Evolutionary conservation across 2,329 filamentous ascomycete species (phyloP), one percentile per base, ranked within the genome.

Genomic region (Talaromyces sp.): DNA sequence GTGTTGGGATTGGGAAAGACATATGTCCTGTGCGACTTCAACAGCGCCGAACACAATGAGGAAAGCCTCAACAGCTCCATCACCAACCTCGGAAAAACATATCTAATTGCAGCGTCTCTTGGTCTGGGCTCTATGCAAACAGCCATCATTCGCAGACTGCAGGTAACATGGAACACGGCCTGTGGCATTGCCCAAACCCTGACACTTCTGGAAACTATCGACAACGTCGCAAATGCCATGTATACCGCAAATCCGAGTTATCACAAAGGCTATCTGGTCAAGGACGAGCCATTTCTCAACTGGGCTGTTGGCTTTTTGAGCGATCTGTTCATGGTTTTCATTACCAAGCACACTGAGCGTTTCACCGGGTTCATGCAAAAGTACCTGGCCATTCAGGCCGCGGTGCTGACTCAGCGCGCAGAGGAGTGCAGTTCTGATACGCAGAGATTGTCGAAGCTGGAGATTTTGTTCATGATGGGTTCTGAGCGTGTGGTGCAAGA

Each of bases 81-180:
- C 14, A 31, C 21, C 4, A 21, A 32, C 2, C 55, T 61, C 11
- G 50, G 27, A 11, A 46, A 52, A 1, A 46, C 17, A 14, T 61
- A 55, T 21, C 4, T 35, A n/a, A 56, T 29, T 19, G 50, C 59
- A 11, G 38, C 14, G n/a, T 27, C 19, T 19, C 29, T 61, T 3
- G 55, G 50, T 1, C 55, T 61, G 13, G 14, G 13, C 21, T 27
- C 56, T 10, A 58, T 61, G 55, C 29, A 50, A 1, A 11, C 14
- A 2, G 19, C 21, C 10, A 19, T 54, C 17, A 29, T 58, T 11
- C 10, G 29, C n/a, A 54, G 54, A 19, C n/a, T 61, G 10, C 59
- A 61, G 29, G 50, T 58, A 17, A 55, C 50, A 31, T 61, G 59
- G 59, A 61, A 61, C 7, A 21, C 50, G 17, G 54, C 53, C 27